Base-by-base conservation (phyloP, 306 rosid species). In the Casuarina equisetifolia region DNA sequence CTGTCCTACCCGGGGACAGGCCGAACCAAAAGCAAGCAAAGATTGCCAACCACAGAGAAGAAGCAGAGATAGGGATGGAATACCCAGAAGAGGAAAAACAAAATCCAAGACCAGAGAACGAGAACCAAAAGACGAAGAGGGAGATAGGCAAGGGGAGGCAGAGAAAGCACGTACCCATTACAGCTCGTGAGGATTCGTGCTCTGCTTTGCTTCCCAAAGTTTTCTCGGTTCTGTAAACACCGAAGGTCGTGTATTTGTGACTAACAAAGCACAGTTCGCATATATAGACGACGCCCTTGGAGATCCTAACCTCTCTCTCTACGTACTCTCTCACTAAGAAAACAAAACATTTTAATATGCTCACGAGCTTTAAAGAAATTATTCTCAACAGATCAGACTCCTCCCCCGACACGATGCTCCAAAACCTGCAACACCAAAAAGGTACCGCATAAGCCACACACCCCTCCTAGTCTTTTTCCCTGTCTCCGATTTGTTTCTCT, bases 351-450 rank as follows among this genome's bases (percentile, higher is more conserved):
- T 66, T 82, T 57, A 74, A 78, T 77, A 69, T 11, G 39, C 59
- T 38, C 19, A 7, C 83, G 68, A 69, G 58, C 53, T 74, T n/a
- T 3, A 77, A 78, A 61, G 36, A n/a, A 36, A 64, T 32, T 25
- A 57, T 64, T 32, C 5, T 55, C 42, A 75, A 64, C 75, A 81
- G 74, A 82, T 84, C 64, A 75, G 83, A 85, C 69, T 53, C 78
- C 76, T 42, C 78, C 73, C 85, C 90, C 93, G 92, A 91, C 97
- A 91, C 94, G 89, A 91, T 85, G 88, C 94, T 91, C 96, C 96
- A 90, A 92, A 90, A 88, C 91, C 96, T 88, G 96, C 87, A 90
- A 87, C 77, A 84, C 75, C 74, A 76, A 86, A 82, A 85, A 82
- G 83, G 92, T 76, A 80, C 76, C 81, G 45, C 81, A 59, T 52